Conservation (phyloP, 192 early-diverging fungal species). For the Diversispora eburnea region DNA sequence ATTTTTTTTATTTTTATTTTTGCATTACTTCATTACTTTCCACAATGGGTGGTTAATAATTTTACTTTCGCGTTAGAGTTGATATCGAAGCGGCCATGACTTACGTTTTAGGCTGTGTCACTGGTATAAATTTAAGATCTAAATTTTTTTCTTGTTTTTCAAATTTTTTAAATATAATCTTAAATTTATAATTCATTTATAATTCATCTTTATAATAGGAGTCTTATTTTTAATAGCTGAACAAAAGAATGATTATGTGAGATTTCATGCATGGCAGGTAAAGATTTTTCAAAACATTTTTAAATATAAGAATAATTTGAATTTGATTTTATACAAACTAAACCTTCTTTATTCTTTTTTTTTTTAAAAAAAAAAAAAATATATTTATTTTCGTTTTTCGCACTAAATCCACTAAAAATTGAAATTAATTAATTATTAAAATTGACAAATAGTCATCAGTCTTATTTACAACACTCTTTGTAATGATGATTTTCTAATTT, state of each 20-base stretch:
- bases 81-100: conserved; percentile 73
- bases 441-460: conserved; percentile 1
- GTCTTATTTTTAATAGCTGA: conserved; percentile 71
- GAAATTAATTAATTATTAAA: not conserved
- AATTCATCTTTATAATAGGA: conserved; percentile 38
- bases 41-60: too few species aligned
- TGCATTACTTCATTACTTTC: too few species aligned
- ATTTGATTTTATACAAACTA: not conserved
- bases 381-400: not conserved
- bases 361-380: too few species aligned
- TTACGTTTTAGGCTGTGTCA: conserved; percentile 58
- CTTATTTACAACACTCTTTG: conserved; percentile 10
- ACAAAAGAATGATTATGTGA: conserved; percentile 71
- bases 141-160: too few species aligned
- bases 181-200: too few species aligned
- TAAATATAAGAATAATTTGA: not conserved
- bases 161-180: too few species aligned
- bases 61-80: conserved; percentile 52
- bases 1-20: not conserved
- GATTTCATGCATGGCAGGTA: conserved; percentile 68
- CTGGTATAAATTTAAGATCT: conserved; percentile 33
- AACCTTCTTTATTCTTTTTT: not conserved
- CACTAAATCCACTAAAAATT: too few species aligned
- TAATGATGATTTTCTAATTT: not conserved
- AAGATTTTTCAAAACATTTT: not conserved